A percentile compares a stretch with the other conserved stretches of the same genome.
Conservation (phyloP, 306 rosid species). For the Notholithocarpus densiflorus region DNA sequence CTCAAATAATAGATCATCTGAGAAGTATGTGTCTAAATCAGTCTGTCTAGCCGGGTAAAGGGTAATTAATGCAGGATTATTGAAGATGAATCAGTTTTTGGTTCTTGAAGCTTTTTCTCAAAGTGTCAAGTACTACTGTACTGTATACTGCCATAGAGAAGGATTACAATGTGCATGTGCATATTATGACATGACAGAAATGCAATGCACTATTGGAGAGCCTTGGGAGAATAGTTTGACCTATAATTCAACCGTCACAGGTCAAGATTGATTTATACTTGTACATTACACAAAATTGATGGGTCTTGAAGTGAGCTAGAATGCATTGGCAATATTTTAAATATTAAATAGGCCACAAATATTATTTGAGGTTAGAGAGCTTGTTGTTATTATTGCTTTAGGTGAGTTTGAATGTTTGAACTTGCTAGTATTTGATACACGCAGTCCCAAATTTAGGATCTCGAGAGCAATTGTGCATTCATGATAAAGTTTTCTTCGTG, state of each 20-base stretch:
- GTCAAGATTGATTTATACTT: constrained; percentile 29
- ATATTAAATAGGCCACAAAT: background rate
- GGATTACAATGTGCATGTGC: background rate
- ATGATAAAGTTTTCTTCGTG: constrained; percentile 64
- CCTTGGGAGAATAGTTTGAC: constrained; percentile 94
- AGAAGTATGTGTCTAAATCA: no score
- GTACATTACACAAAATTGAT: no score
- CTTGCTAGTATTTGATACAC: constrained; percentile 7
- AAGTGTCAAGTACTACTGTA: no score
- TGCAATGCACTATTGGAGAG: constrained; percentile 88
- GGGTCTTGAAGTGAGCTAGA: background rate
- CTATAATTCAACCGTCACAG: constrained; percentile 78
- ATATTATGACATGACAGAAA: constrained; percentile 42
- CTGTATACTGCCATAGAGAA: no score
- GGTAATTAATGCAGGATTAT: no score
- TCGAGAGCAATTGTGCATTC: constrained; percentile 91
- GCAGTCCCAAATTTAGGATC: constrained; percentile 95
- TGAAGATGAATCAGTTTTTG: no score
- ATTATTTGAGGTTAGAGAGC: background rate
- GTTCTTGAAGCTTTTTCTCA: no score
- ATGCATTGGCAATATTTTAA: background rate
- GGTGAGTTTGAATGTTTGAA: constrained; percentile 9
- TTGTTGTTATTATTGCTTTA: background rate
- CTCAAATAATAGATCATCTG: no score
- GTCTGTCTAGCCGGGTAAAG: no score